Conservation (phyloP, 352 stramenopile species). For the Phytophthora crassamura region DNA sequence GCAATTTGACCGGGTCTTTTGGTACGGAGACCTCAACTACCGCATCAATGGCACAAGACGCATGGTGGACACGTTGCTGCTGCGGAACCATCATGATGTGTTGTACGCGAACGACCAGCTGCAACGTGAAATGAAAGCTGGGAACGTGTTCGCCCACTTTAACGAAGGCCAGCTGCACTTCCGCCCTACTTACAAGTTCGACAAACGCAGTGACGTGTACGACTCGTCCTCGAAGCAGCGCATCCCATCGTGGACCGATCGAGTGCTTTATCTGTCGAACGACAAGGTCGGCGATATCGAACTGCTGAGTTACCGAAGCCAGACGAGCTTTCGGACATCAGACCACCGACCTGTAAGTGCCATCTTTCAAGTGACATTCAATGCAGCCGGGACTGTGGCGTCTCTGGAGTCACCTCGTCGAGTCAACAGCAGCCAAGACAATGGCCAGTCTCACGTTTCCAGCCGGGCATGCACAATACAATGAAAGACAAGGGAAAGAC, state of each 20-base stretch:
- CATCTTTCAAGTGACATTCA: slow-evolving; percentile 68
- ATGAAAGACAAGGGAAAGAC: slow-evolving; percentile 6
- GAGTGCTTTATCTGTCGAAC: slow-evolving; percentile 88
- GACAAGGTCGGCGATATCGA: slow-evolving; percentile 56
- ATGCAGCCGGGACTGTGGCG: background rate
- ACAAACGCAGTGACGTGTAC: slow-evolving; percentile 92
- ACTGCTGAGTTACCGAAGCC: slow-evolving; percentile 68
- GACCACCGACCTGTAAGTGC: slow-evolving; percentile 78
- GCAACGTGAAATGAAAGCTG: slow-evolving; percentile 74
- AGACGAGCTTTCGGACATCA: slow-evolving; percentile 73
- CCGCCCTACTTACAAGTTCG: slow-evolving; percentile 96
- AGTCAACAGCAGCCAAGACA: slow-evolving; percentile 1
- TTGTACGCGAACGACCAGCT: slow-evolving; percentile 94
- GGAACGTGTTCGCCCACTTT: slow-evolving; percentile 90
- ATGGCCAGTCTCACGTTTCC: background rate
- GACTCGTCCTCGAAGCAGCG: slow-evolving; percentile 95
- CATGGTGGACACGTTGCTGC: slow-evolving; percentile 84
- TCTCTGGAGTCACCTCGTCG: slow-evolving; percentile 14
- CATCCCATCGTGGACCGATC: slow-evolving; percentile 97
- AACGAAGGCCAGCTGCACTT: slow-evolving; percentile 93
- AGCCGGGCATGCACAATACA: slow-evolving; percentile 33
- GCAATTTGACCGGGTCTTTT: slow-evolving; percentile 92
- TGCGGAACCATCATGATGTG: slow-evolving; percentile 75
- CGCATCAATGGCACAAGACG: slow-evolving; percentile 92
- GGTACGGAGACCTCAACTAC: slow-evolving; percentile 95